Conservation (phyloP, 2,329 filamentous ascomycete species). For the Erysiphe pulchra region DNA sequence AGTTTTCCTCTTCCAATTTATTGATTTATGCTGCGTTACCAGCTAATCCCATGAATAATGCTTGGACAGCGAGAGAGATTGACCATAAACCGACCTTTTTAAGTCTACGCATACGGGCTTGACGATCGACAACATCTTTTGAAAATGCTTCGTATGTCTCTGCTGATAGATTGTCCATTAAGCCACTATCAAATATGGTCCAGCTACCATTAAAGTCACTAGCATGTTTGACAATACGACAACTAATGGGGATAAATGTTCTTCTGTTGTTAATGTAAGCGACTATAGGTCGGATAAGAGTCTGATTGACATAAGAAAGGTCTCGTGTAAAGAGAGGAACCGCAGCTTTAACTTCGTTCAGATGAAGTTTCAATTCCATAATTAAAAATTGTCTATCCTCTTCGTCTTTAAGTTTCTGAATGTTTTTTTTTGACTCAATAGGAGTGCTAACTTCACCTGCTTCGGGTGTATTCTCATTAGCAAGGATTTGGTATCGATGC, state of each 20-base stretch:
- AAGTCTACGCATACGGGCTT: constrained; percentile 61
- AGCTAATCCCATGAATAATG: constrained; percentile 82
- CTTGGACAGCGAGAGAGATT: constrained; percentile 72
- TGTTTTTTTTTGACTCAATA: constrained; percentile 6
- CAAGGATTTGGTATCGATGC: constrained; percentile 37
- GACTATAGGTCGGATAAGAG: constrained; percentile 81
- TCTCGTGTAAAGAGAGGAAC: constrained; percentile 83
- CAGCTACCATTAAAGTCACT: constrained; percentile 86
- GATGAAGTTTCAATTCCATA: constrained; percentile 81
- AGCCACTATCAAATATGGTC: constrained; percentile 77
- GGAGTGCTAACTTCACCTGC: constrained; percentile 10
- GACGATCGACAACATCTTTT: constrained; percentile 68
- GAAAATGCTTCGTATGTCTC: constrained; percentile 93
- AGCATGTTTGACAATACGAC: constrained; percentile 72
- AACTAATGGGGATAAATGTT: constrained; percentile 87
- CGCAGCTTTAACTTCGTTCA: constrained; percentile 81
- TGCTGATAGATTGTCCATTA: constrained; percentile 80
- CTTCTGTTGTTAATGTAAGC: constrained; percentile 92
- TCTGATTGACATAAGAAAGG: constrained; percentile 87
- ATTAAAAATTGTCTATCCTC: constrained; percentile 60
- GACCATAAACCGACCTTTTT: constrained; percentile 97
- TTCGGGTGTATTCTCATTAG: constrained; percentile 24
- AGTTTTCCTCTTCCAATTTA: too few species aligned
- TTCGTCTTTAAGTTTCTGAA: constrained; percentile 10
- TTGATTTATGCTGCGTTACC: constrained; percentile 46